Conservation (phyloP, 805 yeast genomes). For the Metschnikowia lunata region DNA sequence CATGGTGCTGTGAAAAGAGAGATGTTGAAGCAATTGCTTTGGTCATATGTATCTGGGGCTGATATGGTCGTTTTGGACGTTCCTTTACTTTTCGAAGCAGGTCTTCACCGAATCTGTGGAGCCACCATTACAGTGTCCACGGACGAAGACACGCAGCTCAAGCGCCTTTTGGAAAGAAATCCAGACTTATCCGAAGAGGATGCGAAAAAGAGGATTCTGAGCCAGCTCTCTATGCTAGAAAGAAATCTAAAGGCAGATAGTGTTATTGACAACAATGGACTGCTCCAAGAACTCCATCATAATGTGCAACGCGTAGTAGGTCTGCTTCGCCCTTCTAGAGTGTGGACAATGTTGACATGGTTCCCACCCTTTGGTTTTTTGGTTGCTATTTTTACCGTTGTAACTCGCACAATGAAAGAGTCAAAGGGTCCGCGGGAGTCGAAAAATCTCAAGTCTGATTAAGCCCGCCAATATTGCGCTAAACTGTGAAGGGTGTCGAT, state of each 20-base stretch:
- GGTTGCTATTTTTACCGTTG: slow-evolving; percentile 8
- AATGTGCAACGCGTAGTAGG: slow-evolving; percentile 21
- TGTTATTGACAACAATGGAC: slow-evolving; percentile 57
- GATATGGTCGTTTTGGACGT: slow-evolving; percentile 76
- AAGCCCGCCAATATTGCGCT: slow-evolving; percentile 98
- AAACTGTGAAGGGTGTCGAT: slow-evolving; percentile 91
- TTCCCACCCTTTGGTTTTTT: slow-evolving; percentile 39
- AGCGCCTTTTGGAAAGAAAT: slow-evolving; percentile 64
- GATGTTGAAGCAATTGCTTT: slow-evolving; percentile 53
- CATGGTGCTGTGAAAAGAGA: slow-evolving; percentile 83
- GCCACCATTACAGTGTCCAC: slow-evolving; percentile 65
- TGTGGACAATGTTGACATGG: slow-evolving; percentile 24
- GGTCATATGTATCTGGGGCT: slow-evolving; percentile 55
- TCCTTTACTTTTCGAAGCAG: slow-evolving; percentile 83
- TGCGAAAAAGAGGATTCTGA: slow-evolving; percentile 63
- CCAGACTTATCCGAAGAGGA: slow-evolving; percentile 61
- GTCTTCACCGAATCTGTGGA: slow-evolving; percentile 69
- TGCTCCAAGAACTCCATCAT: slow-evolving; percentile 21
- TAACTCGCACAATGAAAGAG: not conserved
- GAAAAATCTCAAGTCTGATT: not conserved
- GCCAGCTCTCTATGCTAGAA: slow-evolving; percentile 67
- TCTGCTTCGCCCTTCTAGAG: slow-evolving; percentile 27
- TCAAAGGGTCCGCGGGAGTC: not conserved
- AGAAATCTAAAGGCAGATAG: slow-evolving; percentile 59
- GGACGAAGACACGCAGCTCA: slow-evolving; percentile 50